Evolutionary conservation across 2,329 filamentous ascomycete genomes (phyloP).

Genomic region (Fonsecaea multimorphosa): DNA sequence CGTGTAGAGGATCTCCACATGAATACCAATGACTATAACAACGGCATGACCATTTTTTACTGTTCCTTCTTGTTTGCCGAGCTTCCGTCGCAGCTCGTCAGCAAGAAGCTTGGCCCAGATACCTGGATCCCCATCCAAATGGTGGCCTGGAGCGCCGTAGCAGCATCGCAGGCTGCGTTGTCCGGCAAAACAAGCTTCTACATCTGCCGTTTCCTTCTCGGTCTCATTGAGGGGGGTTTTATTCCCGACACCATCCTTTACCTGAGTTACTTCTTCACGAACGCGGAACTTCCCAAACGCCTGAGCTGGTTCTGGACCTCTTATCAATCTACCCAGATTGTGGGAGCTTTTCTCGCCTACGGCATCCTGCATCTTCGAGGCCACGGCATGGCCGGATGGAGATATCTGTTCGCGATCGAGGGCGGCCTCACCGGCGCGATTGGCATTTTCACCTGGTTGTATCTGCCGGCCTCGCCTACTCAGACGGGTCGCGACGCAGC

Average conservation of each 20-base stretch:
- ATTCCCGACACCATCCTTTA: slow-evolving; percentile 51
- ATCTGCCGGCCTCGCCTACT: slow-evolving; percentile 69
- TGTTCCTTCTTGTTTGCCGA: slow-evolving; percentile 61
- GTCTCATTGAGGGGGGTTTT: slow-evolving; percentile 61
- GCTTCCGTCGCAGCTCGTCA: slow-evolving; percentile 64
- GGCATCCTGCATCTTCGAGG: slow-evolving; percentile 46
- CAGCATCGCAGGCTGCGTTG: slow-evolving; percentile 53
- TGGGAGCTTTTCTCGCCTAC: slow-evolving; percentile 38
- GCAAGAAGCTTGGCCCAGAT: slow-evolving; percentile 61
- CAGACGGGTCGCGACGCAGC: slow-evolving; percentile 62
- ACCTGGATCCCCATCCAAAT: slow-evolving; percentile 63
- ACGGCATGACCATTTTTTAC: slow-evolving; percentile 63
- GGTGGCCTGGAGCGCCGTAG: slow-evolving; percentile 58
- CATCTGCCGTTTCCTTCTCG: slow-evolving; percentile 51
- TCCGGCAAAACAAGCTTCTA: slow-evolving; percentile 49
- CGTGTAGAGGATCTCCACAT: slow-evolving; percentile 52
- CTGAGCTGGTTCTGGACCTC: slow-evolving; percentile 75
- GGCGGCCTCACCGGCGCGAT: slow-evolving; percentile 60
- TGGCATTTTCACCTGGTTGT: slow-evolving; percentile 62
- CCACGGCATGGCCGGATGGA: slow-evolving; percentile 58
- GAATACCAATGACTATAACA: slow-evolving; percentile 55
- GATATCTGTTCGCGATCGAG: slow-evolving; percentile 42
- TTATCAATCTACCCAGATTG: slow-evolving; percentile 47
- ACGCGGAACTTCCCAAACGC: slow-evolving; percentile 70
- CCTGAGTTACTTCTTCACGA: slow-evolving; percentile 72